Percentiles rank a stretch among this genome's conserved stretches.
phyloP scores from a whole-genome alignment of 2,329 filamentous ascomycete species.

The Decorospora gaudefroyi region DNA sequence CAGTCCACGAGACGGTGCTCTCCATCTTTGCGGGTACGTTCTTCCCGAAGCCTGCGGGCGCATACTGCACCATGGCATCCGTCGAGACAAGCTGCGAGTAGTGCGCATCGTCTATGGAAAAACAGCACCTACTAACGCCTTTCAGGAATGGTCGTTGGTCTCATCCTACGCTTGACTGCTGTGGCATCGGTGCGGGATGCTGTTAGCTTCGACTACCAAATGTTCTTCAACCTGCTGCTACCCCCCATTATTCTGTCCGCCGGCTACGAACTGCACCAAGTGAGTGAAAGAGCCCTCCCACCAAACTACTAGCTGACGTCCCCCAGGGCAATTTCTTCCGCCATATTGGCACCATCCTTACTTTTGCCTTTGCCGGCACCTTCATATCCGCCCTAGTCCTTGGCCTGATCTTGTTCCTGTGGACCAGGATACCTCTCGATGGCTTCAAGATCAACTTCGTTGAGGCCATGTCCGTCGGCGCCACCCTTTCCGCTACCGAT shows the following conservation, averaged over 20 bases:
- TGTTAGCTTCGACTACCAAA: constrained; percentile 97
- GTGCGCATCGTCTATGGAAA: constrained; percentile 15
- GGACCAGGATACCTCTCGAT: constrained; percentile 84
- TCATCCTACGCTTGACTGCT: constrained; percentile 80
- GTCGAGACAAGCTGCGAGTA: constrained; percentile 13
- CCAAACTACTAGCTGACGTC: constrained; percentile 6
- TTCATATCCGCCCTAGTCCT: constrained; percentile 97
- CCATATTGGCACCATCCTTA: constrained; percentile 95
- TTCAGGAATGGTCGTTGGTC: constrained; percentile 89
- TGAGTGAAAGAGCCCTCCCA: constrained; percentile 31
- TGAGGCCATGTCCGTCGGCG: constrained; percentile 94
- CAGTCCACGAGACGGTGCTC: constrained; percentile 95
- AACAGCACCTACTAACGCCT: constrained; percentile 27
- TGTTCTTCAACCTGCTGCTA: constrained; percentile 99
- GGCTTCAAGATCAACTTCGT: constrained; percentile 86
- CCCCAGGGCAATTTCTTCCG: constrained; percentile 89
- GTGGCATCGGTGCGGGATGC: constrained; percentile 84
- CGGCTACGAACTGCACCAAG: constrained; percentile 93
- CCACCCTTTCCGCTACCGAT: constrained; percentile 94
- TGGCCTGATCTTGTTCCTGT: constrained; percentile 83
- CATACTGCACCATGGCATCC: constrained; percentile 5
- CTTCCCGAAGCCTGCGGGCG: constrained; percentile 1
- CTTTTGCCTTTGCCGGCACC: constrained; percentile 95
- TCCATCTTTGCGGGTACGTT: constrained; percentile 89
- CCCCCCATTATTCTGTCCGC: constrained; percentile 97